Base-by-base conservation (phyloP, 164 flowering plant genomes). In the Dillenia suffruticosa region DNA sequence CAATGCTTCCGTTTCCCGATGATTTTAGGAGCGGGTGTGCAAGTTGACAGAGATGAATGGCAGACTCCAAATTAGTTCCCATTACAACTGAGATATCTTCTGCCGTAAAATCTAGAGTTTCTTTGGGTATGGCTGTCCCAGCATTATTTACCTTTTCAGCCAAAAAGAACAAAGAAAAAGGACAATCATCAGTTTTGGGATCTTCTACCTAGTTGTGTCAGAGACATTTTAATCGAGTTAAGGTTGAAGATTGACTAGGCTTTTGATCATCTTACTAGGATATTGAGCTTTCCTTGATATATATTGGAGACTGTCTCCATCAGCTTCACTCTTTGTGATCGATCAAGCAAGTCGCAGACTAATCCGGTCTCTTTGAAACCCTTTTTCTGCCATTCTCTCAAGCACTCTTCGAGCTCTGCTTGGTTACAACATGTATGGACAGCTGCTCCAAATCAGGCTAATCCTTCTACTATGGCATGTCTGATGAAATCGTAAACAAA, bases 201-300 rank as follows among this genome's bases (percentile, higher is more conserved):
- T 19, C 22, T 19, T 19, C 1, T 19, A 19, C 22, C 22, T 19
- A 1, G 22, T 19, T 19, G 22, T 19, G 22, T 19, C 22, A 19
- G 22, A 19, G 22, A 19, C 22, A 19, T 19, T 19, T 19, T 19
- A 19, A 19, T 19, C 22, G 57, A 56, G 22, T 19, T 19, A 19
- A 19, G 22, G 22, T 19, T 19, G 1, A 1, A 19, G 22, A 19
- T 19, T 19, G 22, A 19, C 22, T 19, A 19, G 22, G 22, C 22
- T 19, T 19, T 19, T 19, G 22, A 19, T 19, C 22, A 19, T 19
- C 74, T 72, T 58, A 84, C 88, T n/a, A 88, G 76, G 43, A 88
- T 82, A 67, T 82, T 78, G 51, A 88, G 83, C 63, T 79, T 84
- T 12, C 79, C 87, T 40, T 70, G 43, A 45, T 82, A 86, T 24